Base-by-base conservation (phyloP, 1,284 basidiomycete species). In the Xerocomus cyaneibrunnescens region DNA sequence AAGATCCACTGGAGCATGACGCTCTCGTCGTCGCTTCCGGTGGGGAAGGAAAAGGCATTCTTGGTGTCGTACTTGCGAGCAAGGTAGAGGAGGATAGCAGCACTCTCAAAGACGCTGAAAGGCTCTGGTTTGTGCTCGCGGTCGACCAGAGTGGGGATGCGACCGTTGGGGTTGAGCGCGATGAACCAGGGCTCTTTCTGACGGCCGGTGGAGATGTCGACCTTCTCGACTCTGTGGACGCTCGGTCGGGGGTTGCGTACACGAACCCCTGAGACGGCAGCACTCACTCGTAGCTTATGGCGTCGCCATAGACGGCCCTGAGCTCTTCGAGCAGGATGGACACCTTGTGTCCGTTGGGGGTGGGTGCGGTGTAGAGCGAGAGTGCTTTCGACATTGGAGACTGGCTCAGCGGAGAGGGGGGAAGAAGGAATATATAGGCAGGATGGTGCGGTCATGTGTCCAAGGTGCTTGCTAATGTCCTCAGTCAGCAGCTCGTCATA, bases 271-370 rank as follows among this genome's bases (percentile, higher is more conserved):
- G 6, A 21, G n/a, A 21, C 0, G 14, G 14, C 1, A 12, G 34
- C 0, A 57, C 77, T 57, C 51, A 83, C 74, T 86, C 80, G 67
- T 88, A 90, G 5, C 80, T 72, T 39, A 89, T 65, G 45, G 35
- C 39, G 30, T 32, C 34, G 30, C 68, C 73, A 61, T 89, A 85
- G 25, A 75, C 71, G 14, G 74, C 76, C 59, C 81, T 84, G 57
- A 91, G 76, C 64, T 90, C 89, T 62, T 89, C 88, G 36, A 89
- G 78, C 39, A 81, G 68, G 59, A 84, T 72, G 10, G 80, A 77
- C n/a, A 72, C 75, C 62, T 84, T 84, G 64, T 76, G 65, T n/a
- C 89, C 85, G 56, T 89, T 91, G 16, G 89, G 87, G 0, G 87
- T 89, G 17, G 67, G 55, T 3, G 65, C 73, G 8, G 83, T 85